Evolutionary conservation across 805 yeast species (phyloP), one percentile per base, ranked within the genome.

Genomic region (Brettanomyces nanus): DNA sequence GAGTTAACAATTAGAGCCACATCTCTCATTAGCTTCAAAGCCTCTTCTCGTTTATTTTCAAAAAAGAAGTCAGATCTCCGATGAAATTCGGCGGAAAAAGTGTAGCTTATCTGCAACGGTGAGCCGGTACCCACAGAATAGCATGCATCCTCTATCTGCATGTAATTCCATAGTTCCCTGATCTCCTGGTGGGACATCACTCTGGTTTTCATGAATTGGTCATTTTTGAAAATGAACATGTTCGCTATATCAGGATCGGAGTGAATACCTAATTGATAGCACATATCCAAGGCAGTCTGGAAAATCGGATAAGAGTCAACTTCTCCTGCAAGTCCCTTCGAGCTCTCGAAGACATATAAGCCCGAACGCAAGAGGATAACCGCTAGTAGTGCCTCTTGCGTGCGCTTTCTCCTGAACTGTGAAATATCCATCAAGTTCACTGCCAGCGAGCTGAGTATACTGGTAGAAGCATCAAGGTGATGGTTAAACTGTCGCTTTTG

Each of bases 101-200:
- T 37, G 17, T 41, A 33, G 31, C 48, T 38, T 18, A 49, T 39
- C 10, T 42, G 17, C 18, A 45, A 35, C 5, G 48, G 48, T 1
- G 36, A 15, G 4, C 40, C 43, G 4, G 31, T n/a, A 6, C 13
- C n/a, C 15, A 37, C 22, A 6, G 36, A 37, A 37, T 41, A 48
- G 6, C n/a, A 17, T 1, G 46, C 33, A 36, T 49, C 53, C 5
- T 29, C 6, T 3, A 17, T 13, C 13, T 42, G 25, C 18, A 48
- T 27, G 36, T 44, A 35, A 30, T 46, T 45, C 53, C 53, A 48
- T 15, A 49, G 31, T 13, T 14, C 9, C 26, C 39, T 46, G 3
- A 28, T 19, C 30, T 21, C 10, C n/a, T 5, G 14, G 4, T 23
- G 6, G 3, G 39, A 13, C 18, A 41, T 19, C 6, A 11, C 3